Conservation (phyloP, 1,284 basidiomycete species). For the Rhizopogon hawkerae region DNA sequence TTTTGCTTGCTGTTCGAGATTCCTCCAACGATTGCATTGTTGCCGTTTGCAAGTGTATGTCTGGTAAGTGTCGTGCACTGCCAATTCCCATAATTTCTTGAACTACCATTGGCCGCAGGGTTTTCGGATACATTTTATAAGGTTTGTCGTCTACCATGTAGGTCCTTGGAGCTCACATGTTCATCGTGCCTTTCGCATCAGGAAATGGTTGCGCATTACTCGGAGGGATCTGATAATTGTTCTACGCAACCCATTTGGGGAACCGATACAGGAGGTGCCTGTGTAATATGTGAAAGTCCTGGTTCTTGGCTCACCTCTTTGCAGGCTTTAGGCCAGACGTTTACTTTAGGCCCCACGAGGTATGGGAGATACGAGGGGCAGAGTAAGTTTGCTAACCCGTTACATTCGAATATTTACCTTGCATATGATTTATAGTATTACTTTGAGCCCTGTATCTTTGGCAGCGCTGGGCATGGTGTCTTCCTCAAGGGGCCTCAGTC, state of each 20-base stretch:
- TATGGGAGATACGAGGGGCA: slow-evolving; percentile 89
- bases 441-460: slow-evolving; percentile 80
- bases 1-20: slow-evolving; percentile 80
- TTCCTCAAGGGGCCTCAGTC: slow-evolving; percentile 60
- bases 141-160: slow-evolving; percentile 27
- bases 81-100: neutral
- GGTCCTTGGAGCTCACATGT: neutral
- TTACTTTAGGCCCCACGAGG: slow-evolving; percentile 79
- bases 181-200: slow-evolving; percentile 17
- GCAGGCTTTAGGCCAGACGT: slow-evolving; percentile 70
- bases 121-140: slow-evolving; percentile 88
- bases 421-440: slow-evolving; percentile 47
- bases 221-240: slow-evolving; percentile 58
- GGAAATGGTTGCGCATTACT: slow-evolving; percentile 57
- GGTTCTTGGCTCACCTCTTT: slow-evolving; percentile 1
- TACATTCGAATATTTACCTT: slow-evolving; percentile 4
- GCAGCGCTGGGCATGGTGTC: slow-evolving; percentile 71
- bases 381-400: slow-evolving; percentile 45
- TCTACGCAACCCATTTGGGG: slow-evolving; percentile 53
- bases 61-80: slow-evolving; percentile 36
- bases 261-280: slow-evolving; percentile 61
- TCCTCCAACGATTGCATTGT: slow-evolving; percentile 60
- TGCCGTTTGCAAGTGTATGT: slow-evolving; percentile 86
- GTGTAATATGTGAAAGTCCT: slow-evolving; percentile 1
- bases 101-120: slow-evolving; percentile 35